These are phyloP conservation scores for Knufia fluminis DNA, from an alignment of 2,329 filamentous ascomycete species.

Conservation along the genomic window DNA sequence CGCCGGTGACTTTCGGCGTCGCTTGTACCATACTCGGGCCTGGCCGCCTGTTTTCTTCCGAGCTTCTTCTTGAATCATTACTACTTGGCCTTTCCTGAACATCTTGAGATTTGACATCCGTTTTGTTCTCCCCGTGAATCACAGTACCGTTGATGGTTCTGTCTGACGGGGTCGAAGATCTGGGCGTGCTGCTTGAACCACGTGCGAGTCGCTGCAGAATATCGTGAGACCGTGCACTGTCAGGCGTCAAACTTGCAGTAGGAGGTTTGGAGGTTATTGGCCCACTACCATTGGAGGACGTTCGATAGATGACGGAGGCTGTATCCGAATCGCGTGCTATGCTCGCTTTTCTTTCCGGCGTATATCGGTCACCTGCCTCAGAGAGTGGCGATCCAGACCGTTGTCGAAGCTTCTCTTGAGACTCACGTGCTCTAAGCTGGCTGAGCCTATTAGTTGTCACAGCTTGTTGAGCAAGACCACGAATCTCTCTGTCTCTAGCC, in stretches of 20 bases:
- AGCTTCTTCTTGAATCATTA: background rate
- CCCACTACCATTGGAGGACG: slow-evolving; percentile 16
- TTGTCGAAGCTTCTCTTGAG: slow-evolving; percentile 12
- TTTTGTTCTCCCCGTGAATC: background rate
- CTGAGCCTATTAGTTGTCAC: slow-evolving; percentile 19
- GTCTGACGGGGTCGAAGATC: slow-evolving; percentile 12
- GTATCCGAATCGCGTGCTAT: slow-evolving; percentile 31
- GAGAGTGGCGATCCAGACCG: background rate
- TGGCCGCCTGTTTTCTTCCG: background rate
- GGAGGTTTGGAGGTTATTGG: slow-evolving; percentile 10
- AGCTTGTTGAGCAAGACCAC: slow-evolving; percentile 17
- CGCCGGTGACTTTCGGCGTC: slow-evolving; percentile 37
- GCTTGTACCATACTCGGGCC: slow-evolving; percentile 24
- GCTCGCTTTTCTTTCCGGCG: slow-evolving; percentile 14
- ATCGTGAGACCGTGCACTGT: slow-evolving; percentile 32
- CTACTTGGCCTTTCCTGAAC: background rate
- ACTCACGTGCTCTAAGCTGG: slow-evolving; percentile 19
- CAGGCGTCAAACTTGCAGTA: slow-evolving; percentile 23
- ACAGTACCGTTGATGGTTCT: slow-evolving; percentile 6
- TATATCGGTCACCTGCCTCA: background rate
- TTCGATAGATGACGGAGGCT: slow-evolving; percentile 30
- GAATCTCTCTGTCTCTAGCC: slow-evolving; percentile 21
- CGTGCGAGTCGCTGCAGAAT: slow-evolving; percentile 35
- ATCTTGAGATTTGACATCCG: slow-evolving; percentile 2
- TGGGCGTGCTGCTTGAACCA: slow-evolving; percentile 23